Conservation (phyloP, 768 basidiomycete species). For the Rhodotorula toruloides region DNA sequence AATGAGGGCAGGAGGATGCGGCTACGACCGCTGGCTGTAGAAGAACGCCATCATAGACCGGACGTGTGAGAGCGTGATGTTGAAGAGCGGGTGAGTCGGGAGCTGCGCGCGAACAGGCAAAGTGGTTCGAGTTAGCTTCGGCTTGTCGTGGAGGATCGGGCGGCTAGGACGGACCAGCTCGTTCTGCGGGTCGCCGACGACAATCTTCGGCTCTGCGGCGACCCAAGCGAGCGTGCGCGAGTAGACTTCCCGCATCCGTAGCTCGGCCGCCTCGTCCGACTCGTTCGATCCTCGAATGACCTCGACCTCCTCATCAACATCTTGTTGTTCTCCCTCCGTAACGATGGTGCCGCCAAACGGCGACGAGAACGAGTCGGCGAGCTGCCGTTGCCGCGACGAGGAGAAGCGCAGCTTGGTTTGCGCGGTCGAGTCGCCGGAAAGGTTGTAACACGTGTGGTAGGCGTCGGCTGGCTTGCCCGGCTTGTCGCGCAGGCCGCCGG, state of each 20-base stretch:
- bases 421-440: conserved; percentile 80
- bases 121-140: not conserved
- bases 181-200: conserved; percentile 52
- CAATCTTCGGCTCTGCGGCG: conserved; percentile 59
- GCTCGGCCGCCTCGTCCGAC: conserved; percentile 44
- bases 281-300: conserved; percentile 31
- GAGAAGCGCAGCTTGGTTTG: conserved; percentile 70
- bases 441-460: conserved; percentile 90
- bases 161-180: conserved; percentile 46
- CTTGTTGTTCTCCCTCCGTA: not conserved
- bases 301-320: conserved; percentile 5
- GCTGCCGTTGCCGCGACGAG: conserved; percentile 45
- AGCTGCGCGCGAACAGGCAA: not conserved
- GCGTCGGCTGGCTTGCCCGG: conserved; percentile 95
- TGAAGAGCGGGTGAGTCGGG: conserved; percentile 37
- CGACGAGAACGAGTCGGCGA: conserved; percentile 42
- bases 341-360: conserved; percentile 7
- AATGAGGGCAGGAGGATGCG: not conserved
- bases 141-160: too few relatives aligned
- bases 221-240: conserved; percentile 59
- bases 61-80: conserved; percentile 12
- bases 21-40: conserved; percentile 16
- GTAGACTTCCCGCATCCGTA: conserved; percentile 54
- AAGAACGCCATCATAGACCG: conserved; percentile 23
- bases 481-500: conserved; percentile 87